Evolutionary conservation across 2,329 filamentous ascomycete genomes (phyloP), one percentile per base, ranked within the genome.

Genomic region (Stemphylium vesicarium): DNA sequence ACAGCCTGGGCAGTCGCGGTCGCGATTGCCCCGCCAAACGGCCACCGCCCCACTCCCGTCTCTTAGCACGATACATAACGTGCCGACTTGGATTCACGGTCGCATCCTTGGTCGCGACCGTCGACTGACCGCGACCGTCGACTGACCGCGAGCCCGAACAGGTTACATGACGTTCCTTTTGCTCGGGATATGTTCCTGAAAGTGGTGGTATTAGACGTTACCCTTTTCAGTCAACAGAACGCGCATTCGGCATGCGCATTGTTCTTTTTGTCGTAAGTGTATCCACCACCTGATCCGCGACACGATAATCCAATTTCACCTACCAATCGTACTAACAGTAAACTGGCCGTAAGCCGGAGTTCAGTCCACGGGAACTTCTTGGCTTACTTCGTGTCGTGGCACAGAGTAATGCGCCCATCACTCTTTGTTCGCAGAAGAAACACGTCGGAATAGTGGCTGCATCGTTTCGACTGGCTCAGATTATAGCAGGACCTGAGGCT

Each of bases 11-110:
- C 58, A 49, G 38, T 56, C 57, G 56, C 42, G 51, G 52, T 60
- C 56, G 62, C 62, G 55, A 47, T 53, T 62, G 60, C 62, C 59
- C 62, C 62, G 55, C 62, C 47, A 53, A 15, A 32, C 39, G 45
- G 29, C 22, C 48, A 35, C 47, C 56, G n/a, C 45, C 49, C 53
- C 39, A 46, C 58, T 47, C 40, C 29, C 24, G 43, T 37, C 49
- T 47, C 13, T 10, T 15, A 31, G 32, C 24, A 41, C 29, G 24
- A 18, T 29, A 29, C 26, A 29, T 2, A 29, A 29, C 2, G 9
- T 29, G 26, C 26, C 9, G 9, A 11, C 26, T 11, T 29, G 9
- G 26, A 29, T 29, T 29, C 26, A 29, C 26, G 26, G 26, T 9
- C 26, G 26, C 26, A 10, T 29, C 26, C 9, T 9, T 26, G 24